Conservation (phyloP, 2,329 filamentous ascomycete species). For the Lizonia empirigonia region DNA sequence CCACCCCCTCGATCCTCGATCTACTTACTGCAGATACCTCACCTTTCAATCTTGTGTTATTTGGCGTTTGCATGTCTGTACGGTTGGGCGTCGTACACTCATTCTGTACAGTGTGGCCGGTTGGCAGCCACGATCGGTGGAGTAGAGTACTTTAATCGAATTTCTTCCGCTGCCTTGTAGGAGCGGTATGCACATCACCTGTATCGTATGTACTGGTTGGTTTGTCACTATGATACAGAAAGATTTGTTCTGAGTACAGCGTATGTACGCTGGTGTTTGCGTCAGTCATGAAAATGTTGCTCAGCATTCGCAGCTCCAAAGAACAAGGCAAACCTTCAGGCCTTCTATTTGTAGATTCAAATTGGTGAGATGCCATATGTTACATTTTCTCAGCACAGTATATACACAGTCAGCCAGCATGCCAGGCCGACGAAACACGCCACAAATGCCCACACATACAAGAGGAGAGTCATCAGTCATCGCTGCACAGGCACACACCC, state of each 20-base stretch:
- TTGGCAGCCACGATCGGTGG: slow-evolving; percentile 4
- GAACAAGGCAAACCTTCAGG: too few species aligned
- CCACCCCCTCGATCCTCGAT: slow-evolving; percentile 4
- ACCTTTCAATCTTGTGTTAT: slow-evolving; percentile 10
- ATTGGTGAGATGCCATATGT: background rate
- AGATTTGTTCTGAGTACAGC: too few species aligned
- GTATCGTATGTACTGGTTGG: too few species aligned
- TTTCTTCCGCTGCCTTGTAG: slow-evolving; percentile 6
- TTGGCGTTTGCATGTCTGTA: slow-evolving; percentile 17
- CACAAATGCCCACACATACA: background rate
- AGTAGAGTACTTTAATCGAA: slow-evolving; percentile 34
- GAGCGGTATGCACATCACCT: background rate
- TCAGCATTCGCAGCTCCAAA: too few species aligned
- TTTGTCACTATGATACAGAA: too few species aligned
- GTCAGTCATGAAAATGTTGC: too few species aligned
- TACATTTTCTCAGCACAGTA: slow-evolving; percentile 8
- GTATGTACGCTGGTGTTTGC: too few species aligned
- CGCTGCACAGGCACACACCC: background rate
- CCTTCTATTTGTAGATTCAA: too few species aligned
- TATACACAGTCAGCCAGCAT: slow-evolving; percentile 5
- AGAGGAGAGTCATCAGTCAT: slow-evolving; percentile 2
- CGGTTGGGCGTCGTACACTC: slow-evolving; percentile 21
- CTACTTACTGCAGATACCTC: slow-evolving; percentile 13
- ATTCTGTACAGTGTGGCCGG: slow-evolving; percentile 17
- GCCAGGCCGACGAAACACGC: slow-evolving; percentile 1